Evolutionary conservation across 2,329 filamentous ascomycete species (phyloP).

Genomic region (Zymoseptoria crescenta): DNA sequence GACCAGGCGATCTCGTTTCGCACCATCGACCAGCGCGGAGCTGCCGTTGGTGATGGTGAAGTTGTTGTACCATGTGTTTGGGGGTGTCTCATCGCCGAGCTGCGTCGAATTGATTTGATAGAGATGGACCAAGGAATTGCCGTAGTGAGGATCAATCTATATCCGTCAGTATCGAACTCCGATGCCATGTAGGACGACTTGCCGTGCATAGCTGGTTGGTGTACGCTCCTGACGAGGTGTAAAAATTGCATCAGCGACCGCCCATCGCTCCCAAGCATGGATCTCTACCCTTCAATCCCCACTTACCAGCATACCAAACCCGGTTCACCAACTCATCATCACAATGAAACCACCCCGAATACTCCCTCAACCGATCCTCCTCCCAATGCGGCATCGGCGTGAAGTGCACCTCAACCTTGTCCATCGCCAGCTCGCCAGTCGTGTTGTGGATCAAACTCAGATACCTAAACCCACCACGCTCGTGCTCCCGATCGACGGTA

Average conservation of each 20-base stretch:
- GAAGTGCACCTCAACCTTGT: constrained; percentile 37
- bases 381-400: constrained; percentile 39
- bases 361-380: constrained; percentile 34
- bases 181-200: not conserved
- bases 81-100: constrained; percentile 21
- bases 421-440: constrained; percentile 32
- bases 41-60: constrained; percentile 35
- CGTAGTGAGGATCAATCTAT: constrained; percentile 28
- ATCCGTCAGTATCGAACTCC: not conserved
- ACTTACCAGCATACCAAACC: constrained; percentile 36
- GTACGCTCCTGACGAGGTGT: constrained; percentile 18
- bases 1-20: constrained; percentile 52
- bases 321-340: constrained; percentile 38
- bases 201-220: constrained; percentile 25
- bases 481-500: constrained; percentile 37
- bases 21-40: constrained; percentile 43
- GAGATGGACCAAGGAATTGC: constrained; percentile 32
- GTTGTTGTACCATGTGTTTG: constrained; percentile 36
- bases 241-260: too few species aligned
- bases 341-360: constrained; percentile 36
- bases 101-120: constrained; percentile 26
- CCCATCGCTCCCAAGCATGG: too few species aligned
- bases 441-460: constrained; percentile 38
- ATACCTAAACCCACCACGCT: constrained; percentile 49
- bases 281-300: too few species aligned